A percentile compares a stretch with the other conserved stretches of the same genome.
Evolutionary conservation across 768 basidiomycete genomes (phyloP).

Genomic region (Rhizopogon vulgaris): DNA sequence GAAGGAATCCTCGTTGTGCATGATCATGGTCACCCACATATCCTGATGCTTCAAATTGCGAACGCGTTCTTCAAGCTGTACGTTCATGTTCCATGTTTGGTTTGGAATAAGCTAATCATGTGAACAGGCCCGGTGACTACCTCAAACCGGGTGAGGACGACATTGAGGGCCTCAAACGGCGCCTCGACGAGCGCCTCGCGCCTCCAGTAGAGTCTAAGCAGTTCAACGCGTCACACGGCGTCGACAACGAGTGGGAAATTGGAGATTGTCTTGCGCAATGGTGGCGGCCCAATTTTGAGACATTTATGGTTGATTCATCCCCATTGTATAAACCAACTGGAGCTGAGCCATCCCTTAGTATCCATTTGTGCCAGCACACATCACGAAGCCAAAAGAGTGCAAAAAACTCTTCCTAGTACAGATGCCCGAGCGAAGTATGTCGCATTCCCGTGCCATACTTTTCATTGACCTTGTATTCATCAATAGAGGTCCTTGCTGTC

Average conservation of each 20-base stretch:
- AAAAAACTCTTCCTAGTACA: conserved; percentile 94
- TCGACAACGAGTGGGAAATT: conserved; percentile 92
- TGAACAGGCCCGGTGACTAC: conserved; percentile 88
- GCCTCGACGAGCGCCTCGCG: conserved; percentile 85
- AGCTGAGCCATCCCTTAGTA: conserved; percentile 45
- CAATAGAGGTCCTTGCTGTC: conserved; percentile 86
- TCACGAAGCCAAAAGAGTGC: conserved; percentile 96
- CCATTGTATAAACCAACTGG: neutral
- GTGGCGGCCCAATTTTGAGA: conserved; percentile 99
- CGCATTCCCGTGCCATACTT: neutral
- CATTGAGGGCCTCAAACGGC: conserved; percentile 80
- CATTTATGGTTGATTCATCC: conserved; percentile 78
- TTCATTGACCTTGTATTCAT: neutral
- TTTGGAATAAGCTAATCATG: neutral
- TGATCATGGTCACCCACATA: conserved; percentile 96
- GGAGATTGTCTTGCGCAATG: conserved; percentile 96
- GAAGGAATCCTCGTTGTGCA: conserved; percentile 78
- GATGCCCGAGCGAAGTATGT: conserved; percentile 90
- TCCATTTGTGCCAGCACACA: conserved; percentile 91
- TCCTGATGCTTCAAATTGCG: conserved; percentile 96
- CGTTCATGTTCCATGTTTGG: conserved; percentile 21
- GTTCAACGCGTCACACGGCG: conserved; percentile 69
- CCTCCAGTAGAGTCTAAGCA: conserved; percentile 69
- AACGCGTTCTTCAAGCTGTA: conserved; percentile 99
- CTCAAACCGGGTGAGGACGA: conserved; percentile 96